Percentiles rank a stretch among this genome's conserved stretches.
phyloP scores from a whole-genome alignment of 306 rosid species.

The Benincasa hispida region DNA sequence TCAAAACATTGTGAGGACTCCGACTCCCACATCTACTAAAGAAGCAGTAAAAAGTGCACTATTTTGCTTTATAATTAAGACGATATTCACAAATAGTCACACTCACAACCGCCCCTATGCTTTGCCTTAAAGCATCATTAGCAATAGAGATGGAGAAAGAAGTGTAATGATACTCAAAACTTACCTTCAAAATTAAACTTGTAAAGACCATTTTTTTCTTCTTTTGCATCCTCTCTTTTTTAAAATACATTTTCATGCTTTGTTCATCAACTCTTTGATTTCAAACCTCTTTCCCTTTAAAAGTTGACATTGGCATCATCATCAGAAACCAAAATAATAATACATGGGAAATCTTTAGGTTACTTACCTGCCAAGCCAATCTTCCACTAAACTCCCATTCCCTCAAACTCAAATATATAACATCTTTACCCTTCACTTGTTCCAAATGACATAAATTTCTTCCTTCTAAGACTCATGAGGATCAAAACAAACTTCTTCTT shows the following conservation, averaged over 20 bases:
- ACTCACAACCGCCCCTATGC: background rate
- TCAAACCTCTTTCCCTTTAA: background rate
- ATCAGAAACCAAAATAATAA: constrained; percentile 10
- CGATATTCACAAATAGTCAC: background rate
- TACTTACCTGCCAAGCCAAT: constrained; percentile 45
- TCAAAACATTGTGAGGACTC: background rate
- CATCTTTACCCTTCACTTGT: constrained; percentile 12
- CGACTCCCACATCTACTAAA: background rate
- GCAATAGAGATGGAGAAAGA: background rate
- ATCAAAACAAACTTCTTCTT: constrained; percentile 30
- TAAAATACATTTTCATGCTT: background rate
- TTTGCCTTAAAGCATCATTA: constrained; percentile 2
- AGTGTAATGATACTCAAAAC: background rate
- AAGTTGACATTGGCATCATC: constrained; percentile 2
- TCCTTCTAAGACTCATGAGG: constrained; percentile 19
- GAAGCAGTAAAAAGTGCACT: background rate
- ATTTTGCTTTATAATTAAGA: background rate
- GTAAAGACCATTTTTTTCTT: background rate
- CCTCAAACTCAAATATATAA: background rate
- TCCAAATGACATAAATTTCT: constrained; percentile 1
- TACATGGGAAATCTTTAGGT: constrained; percentile 13
- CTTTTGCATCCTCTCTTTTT: background rate
- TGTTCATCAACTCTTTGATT: background rate
- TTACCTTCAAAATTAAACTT: background rate
- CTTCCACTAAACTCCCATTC: constrained; percentile 9